Conservation (phyloP, 179 eudicot species). For the Camellia oleifera region DNA sequence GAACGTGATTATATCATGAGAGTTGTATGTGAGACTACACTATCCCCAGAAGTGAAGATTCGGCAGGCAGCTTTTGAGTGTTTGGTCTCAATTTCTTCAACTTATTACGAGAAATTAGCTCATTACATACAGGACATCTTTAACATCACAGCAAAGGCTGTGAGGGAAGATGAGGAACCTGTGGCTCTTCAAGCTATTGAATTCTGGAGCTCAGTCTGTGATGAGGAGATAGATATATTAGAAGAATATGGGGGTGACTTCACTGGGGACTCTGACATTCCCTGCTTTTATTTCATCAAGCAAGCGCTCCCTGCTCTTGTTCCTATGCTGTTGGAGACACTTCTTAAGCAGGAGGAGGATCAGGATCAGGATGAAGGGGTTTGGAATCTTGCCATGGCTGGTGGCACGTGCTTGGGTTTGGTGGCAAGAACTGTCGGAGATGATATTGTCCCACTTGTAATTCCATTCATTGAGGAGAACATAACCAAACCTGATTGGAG, state of each 20-base stretch:
- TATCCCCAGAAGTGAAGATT: conserved; percentile 73
- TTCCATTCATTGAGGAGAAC: conserved; percentile 82
- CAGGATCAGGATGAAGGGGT: conserved; percentile 96
- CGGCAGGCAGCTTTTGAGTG: conserved; percentile 91
- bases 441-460: conserved; percentile 85
- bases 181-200: conserved; percentile 92
- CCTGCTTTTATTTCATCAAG: conserved; percentile 81
- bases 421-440: conserved; percentile 87
- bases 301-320: conserved; percentile 92
- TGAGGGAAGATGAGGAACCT: conserved; percentile 82
- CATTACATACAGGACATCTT: conserved; percentile 82
- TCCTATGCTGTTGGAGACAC: conserved; percentile 81
- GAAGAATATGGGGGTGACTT: conserved; percentile 82
- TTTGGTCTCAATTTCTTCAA: conserved; percentile 75
- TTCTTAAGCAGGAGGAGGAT: conserved; percentile 89
- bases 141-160: conserved; percentile 82
- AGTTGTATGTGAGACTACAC: conserved; percentile 82
- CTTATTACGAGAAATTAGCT: conserved; percentile 77
- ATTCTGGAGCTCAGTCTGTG: conserved; percentile 93
- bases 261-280: conserved; percentile 79
- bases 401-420: conserved; percentile 88
- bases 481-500: conserved; percentile 80
- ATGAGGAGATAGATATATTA: conserved; percentile 82
- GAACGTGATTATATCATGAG: conserved; percentile 92
- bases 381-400: conserved; percentile 93